phyloP scores from a whole-genome alignment of 208 protist species.

The Acanthamoeba culbertsoni region DNA sequence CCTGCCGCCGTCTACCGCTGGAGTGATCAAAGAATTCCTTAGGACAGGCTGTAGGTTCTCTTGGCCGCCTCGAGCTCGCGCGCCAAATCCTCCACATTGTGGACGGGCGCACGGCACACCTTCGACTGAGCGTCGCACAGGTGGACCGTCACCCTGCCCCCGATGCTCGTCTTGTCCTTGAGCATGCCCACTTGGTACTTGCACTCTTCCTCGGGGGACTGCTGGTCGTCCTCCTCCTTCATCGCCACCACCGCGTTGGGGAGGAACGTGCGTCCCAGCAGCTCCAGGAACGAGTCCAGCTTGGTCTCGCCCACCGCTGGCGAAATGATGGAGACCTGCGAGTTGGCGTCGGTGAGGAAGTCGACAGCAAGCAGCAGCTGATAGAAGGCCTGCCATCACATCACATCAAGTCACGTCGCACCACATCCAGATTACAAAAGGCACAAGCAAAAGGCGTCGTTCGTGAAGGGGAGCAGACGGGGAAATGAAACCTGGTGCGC shows the following conservation, averaged over 20 bases:
- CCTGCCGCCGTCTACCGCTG: too few species aligned
- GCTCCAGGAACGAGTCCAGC: background rate
- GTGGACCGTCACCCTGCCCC: background rate
- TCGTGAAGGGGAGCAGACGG: too few species aligned
- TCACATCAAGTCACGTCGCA: too few species aligned
- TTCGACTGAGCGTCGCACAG: background rate
- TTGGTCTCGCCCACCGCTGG: background rate
- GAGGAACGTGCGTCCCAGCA: background rate
- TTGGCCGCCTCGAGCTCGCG: background rate
- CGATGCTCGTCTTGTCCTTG: background rate
- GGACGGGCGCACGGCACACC: background rate
- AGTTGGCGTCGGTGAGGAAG: background rate
- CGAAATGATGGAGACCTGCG: background rate
- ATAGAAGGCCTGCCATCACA: background rate
- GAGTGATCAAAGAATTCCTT: too few species aligned
- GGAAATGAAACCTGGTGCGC: background rate
- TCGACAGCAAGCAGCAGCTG: too few species aligned
- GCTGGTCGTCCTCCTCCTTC: background rate
- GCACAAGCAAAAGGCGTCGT: too few species aligned
- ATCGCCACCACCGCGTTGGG: constrained; percentile 1
- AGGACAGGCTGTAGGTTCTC: background rate
- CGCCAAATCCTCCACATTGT: background rate
- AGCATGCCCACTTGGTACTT: background rate
- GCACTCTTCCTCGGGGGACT: background rate
- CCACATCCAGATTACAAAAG: too few species aligned